phyloP scores from a whole-genome alignment of 1,284 basidiomycete species.

The Coniophora puteana region DNA sequence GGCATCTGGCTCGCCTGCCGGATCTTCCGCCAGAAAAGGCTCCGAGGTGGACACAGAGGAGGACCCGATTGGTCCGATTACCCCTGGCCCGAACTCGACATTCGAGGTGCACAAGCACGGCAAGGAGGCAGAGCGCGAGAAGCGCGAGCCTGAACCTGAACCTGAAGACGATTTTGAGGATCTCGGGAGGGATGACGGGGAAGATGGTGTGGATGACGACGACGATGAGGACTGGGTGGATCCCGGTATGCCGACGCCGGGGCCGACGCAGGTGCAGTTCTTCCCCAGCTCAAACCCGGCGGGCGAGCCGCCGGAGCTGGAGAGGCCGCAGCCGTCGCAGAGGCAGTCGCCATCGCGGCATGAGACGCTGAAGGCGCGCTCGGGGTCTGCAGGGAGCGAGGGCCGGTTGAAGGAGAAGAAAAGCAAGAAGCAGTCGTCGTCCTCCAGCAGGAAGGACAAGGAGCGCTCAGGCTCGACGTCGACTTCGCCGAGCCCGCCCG shows the following conservation, averaged over 20 bases:
- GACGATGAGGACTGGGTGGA: conserved; percentile 72
- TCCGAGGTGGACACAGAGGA: conserved; percentile 64
- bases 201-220: conserved; percentile 30
- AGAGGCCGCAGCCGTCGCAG: too few species aligned
- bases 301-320: conserved; percentile 27
- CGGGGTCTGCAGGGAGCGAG: conserved; percentile 23
- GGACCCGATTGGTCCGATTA: conserved; percentile 61
- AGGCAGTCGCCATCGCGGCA: too few species aligned
- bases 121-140: conserved; percentile 11
- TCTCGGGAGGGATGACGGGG: conserved; percentile 30
- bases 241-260: conserved; percentile 35
- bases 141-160: too few species aligned
- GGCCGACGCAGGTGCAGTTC: conserved; percentile 27
- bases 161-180: conserved; percentile 27
- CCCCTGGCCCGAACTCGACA: conserved; percentile 50
- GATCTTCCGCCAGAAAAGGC: conserved; percentile 35
- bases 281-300: too few species aligned
- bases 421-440: conserved; percentile 18
- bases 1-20: conserved; percentile 34
- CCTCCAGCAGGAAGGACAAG: conserved; percentile 25
- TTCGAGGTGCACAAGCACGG: conserved; percentile 36
- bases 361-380: conserved; percentile 28
- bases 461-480: conserved; percentile 35
- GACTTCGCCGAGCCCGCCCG: conserved; percentile 26
- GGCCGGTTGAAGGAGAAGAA: conserved; percentile 25